Evolutionary conservation across 495 filamentous ascomycete genomes (phyloP).

Genomic region (Penicillium verhagenii): DNA sequence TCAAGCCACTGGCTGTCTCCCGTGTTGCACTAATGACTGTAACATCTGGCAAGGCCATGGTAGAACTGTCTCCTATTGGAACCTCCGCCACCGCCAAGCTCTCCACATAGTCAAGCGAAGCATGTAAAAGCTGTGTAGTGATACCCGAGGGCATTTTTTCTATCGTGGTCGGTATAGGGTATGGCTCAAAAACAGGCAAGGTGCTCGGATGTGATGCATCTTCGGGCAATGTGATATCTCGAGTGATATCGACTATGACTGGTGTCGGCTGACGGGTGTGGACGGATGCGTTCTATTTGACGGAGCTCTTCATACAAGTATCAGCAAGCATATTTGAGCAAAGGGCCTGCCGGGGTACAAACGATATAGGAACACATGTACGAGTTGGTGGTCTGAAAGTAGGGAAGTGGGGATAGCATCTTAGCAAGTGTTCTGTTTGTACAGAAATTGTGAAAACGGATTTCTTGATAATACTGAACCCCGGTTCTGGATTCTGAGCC

Average conservation of each 20-base stretch:
- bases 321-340: background rate
- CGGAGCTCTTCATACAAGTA: background rate
- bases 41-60: background rate
- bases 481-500: too few species aligned
- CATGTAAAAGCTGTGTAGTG: background rate
- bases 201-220: background rate
- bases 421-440: background rate
- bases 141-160: background rate
- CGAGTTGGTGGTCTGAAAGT: background rate
- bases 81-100: background rate
- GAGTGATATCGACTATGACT: background rate
- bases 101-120: background rate
- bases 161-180: background rate
- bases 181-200: background rate
- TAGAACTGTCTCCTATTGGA: background rate
- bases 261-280: background rate
- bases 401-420: background rate
- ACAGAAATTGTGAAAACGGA: background rate
- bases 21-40: background rate
- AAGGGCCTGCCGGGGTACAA: background rate
- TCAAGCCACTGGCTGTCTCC: background rate
- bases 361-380: background rate
- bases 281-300: background rate
- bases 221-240: background rate
- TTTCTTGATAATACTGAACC: too few species aligned